Evolutionary conservation across 345 rosid genomes (phyloP).

Genomic region (Conringia planisiliqua): DNA sequence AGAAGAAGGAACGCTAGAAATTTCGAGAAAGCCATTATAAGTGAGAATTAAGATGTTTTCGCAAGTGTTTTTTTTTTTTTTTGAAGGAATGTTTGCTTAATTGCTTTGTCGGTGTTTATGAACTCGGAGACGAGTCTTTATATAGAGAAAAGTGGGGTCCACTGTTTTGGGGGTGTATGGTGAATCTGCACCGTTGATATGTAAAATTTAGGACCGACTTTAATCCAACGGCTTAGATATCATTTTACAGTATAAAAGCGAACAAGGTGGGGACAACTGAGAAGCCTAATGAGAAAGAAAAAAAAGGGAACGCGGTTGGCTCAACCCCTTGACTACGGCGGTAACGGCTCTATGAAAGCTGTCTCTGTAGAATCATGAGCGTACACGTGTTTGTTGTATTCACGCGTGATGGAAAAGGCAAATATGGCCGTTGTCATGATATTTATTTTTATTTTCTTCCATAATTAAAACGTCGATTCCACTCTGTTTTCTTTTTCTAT

Average conservation of each 20-base stretch:
- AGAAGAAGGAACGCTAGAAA: constrained; percentile 14
- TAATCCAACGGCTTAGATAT: constrained; percentile 10
- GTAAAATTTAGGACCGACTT: background rate
- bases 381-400: constrained; percentile 9
- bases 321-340: constrained; percentile 33
- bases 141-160: constrained; percentile 5
- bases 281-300: background rate
- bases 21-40: constrained; percentile 13
- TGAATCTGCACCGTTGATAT: constrained; percentile 6
- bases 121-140: background rate
- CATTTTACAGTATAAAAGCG: background rate
- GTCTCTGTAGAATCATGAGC: background rate
- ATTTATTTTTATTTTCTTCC: background rate
- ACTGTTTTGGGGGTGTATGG: background rate
- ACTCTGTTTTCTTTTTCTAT: background rate
- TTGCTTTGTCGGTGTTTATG: background rate
- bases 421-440: constrained; percentile 23
- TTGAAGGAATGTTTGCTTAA: background rate
- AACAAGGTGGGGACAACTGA: background rate
- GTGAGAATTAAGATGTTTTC: background rate
- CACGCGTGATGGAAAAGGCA: constrained; percentile 20
- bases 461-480: background rate
- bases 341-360: constrained; percentile 37
- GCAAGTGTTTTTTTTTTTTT: background rate
- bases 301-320: constrained; percentile 21